Evolutionary conservation across 176 grass and related monocot species (phyloP), one percentile per base, ranked within the genome.

Genomic region (Oryza glaberrima): DNA sequence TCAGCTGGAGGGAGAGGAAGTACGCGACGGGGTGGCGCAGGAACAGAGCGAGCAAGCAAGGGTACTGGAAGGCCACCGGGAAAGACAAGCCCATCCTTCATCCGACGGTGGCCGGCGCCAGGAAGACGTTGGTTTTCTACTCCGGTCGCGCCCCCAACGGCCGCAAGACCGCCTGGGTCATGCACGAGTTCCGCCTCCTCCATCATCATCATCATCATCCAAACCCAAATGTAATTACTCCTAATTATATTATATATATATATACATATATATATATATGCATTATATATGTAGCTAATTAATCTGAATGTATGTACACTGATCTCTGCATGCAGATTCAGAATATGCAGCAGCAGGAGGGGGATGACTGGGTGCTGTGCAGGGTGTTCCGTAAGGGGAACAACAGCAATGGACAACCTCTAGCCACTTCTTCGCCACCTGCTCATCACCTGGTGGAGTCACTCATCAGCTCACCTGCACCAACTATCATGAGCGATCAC

Each of bases 111-210:
- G 58, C 65, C 40, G 84, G 88, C 36, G 83, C 69, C 79, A 79
- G 79, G 71, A 90, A 90, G 77, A 90, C 88, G n/a, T 20, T 90
- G 1, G 88, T 90, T n/a, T 90, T 90, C 80, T 75, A 90, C 79
- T 58, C 40, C 0, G 88, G 88, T 19, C 75, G 88, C 28, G 88
- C 84, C 2, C 88, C 88, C 3, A 78, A 75, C 15, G 79, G 78
- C 12, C 40, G 38, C 3, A 90, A 83, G 79, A 83, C 66, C 17
- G 36, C 40, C 41, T 90, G 88, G 88, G 79, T 90, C 32, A 90
- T 90, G 88, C 84, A 90, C 30, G 88, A 90, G 74, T 90, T 86
- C 84, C 52, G 88, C 70, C 77, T 86, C 0, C 54, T 20, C 20
- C 40, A 41, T 41, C 16, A 19, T 58, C 16, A 19, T 58, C 16